Base-by-base conservation (phyloP, 2,329 filamentous ascomycete genomes). In the Ophiosphaerella narmari region DNA sequence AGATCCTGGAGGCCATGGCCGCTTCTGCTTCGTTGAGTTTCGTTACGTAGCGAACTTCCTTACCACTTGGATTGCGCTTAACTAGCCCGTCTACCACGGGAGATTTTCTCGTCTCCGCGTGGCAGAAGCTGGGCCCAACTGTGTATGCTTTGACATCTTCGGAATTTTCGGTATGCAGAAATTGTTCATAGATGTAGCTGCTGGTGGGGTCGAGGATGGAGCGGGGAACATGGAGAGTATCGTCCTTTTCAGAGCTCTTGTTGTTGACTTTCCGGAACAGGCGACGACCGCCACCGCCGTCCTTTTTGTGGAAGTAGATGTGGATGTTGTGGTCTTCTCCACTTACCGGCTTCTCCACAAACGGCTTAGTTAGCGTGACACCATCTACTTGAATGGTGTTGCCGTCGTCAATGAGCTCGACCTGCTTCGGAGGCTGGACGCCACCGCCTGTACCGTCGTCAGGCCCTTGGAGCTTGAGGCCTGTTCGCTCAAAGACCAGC, bases 71-170 rank as follows among this genome's bases (percentile, higher is more conserved):
- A 72, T 99, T 99, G 52, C 94, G 88, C 61, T 94, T 87, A 43
- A 99, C 94, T 41, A 99, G 82, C 11, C 94, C 94, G 74, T 99
- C 94, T 7, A 99, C 94, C 2, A 97, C 94, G 2, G 94, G 94
- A 0, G 92, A 97, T 73, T 97, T 99, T 63, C 94, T 84, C 3
- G 94, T 99, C 75, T 99, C 94, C 0, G 94, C 94, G 67, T 99
- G 94, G 72, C 94, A 99, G 70, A 92, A 99, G 38, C 85, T 84
- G 0, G 91, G 87, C 0, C 94, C 94, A 14, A 99, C 95, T 0
- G 94, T 99, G 73, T 99, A 99, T 2, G 93, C 94, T 75, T 99
- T 99, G 67, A 99, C 93, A 71, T 99, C 94, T 74, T 99, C 94
- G 0, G 93, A 89, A 69, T 99, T 97, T 67, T 97, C 93, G 12